Percentiles rank a stretch among this genome's conserved stretches.
Evolutionary conservation across 306 rosid species (phyloP).

Genomic region (Medicago arabica): DNA sequence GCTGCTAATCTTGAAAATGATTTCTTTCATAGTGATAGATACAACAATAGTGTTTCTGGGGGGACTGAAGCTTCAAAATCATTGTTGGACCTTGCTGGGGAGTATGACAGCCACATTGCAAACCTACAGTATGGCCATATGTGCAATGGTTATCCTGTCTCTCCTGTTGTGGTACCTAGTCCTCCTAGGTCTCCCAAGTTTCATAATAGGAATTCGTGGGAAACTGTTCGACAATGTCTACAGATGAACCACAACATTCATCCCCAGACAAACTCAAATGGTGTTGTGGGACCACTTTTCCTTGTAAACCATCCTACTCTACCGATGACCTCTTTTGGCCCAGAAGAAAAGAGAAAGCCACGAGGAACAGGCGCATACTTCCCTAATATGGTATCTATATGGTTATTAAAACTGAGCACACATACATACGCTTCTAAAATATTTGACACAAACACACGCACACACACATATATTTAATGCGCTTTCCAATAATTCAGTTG

Average conservation of each 20-base stretch:
- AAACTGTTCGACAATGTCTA: slow-evolving; percentile 47
- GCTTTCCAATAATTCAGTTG: slow-evolving; percentile 8
- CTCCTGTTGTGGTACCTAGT: slow-evolving; percentile 54
- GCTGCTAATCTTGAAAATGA: slow-evolving; percentile 45
- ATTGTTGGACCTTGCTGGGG: slow-evolving; percentile 77
- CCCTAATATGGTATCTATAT: slow-evolving; percentile 66
- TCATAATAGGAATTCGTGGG: slow-evolving; percentile 63
- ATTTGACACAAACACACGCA: neutral
- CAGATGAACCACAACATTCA: slow-evolving; percentile 52
- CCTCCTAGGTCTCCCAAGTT: slow-evolving; percentile 63
- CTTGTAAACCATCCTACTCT: slow-evolving; percentile 53
- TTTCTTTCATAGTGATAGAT: slow-evolving; percentile 43
- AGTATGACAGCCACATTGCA: slow-evolving; percentile 64
- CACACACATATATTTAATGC: too few relatives aligned
- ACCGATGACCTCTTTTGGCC: slow-evolving; percentile 46
- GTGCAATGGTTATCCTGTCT: slow-evolving; percentile 55
- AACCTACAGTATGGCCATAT: slow-evolving; percentile 63
- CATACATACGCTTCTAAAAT: slow-evolving; percentile 4
- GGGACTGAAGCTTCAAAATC: slow-evolving; percentile 51
- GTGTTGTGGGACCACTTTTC: slow-evolving; percentile 53
- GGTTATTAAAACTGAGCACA: slow-evolving; percentile 23
- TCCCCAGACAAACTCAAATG: slow-evolving; percentile 56
- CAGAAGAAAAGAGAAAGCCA: slow-evolving; percentile 65
- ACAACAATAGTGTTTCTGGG: slow-evolving; percentile 39
- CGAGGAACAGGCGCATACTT: slow-evolving; percentile 83